Evolutionary conservation across 179 eudicot species (phyloP).

Genomic region (Spinacia oleracea): DNA sequence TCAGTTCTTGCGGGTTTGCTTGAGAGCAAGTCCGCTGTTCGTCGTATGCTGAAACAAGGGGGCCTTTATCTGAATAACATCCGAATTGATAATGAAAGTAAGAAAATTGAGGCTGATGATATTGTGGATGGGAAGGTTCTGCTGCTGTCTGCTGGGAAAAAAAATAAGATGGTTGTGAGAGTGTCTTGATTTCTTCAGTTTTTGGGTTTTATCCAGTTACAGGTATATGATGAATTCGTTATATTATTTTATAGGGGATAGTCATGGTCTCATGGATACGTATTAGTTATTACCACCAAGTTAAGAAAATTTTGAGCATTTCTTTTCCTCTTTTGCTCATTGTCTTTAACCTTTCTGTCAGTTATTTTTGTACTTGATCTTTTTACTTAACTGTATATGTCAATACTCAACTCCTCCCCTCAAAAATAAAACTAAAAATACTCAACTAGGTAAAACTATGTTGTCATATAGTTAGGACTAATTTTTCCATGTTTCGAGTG

Average conservation of each 20-base stretch:
- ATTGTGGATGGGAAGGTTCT: constrained; percentile 77
- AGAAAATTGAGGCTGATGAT: constrained; percentile 61
- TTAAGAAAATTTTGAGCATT: neutral
- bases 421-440: too few species aligned
- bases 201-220: neutral
- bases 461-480: neutral
- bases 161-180: constrained; percentile 86
- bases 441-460: neutral
- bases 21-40: constrained; percentile 77
- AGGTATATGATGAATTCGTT: neutral
- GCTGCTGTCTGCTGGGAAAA: constrained; percentile 82
- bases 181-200: constrained; percentile 50
- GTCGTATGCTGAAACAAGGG: constrained; percentile 85
- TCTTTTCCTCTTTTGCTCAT: neutral
- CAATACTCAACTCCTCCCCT: too few species aligned
- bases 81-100: constrained; percentile 62
- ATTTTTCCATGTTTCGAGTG: too few species aligned
- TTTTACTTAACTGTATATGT: neutral
- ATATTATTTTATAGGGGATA: neutral
- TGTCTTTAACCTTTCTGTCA: neutral
- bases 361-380: neutral
- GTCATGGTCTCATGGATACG: too few species aligned
- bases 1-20: constrained; percentile 73
- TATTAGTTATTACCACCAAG: neutral
- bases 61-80: constrained; percentile 75